phyloP scores from a whole-genome alignment of 2,329 filamentous ascomycete genomes.

The Proliferodiscus dingleyae region DNA sequence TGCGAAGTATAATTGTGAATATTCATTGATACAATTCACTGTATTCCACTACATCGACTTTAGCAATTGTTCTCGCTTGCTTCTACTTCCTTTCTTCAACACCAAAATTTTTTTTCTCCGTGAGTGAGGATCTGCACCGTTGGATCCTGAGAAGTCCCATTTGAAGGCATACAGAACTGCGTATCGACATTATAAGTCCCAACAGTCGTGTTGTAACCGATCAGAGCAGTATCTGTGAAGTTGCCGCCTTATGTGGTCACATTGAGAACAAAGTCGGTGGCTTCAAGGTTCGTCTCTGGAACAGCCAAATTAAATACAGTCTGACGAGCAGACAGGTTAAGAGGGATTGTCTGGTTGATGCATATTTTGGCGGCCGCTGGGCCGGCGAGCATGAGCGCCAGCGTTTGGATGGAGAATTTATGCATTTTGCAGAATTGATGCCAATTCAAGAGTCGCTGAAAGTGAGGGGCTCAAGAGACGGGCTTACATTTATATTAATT shows the following conservation, averaged over 20 bases:
- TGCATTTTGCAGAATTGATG: slow-evolving; percentile 7
- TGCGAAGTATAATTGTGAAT: too few relatives aligned
- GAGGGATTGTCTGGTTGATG: slow-evolving; percentile 50
- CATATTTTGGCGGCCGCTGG: slow-evolving; percentile 32
- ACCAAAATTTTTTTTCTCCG: too few relatives aligned
- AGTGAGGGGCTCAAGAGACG: too few relatives aligned
- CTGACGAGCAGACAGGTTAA: slow-evolving; percentile 50
- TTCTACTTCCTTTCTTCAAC: too few relatives aligned
- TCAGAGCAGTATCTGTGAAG: slow-evolving; percentile 40
- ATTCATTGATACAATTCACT: too few relatives aligned
- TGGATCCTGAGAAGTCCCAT: slow-evolving; percentile 30
- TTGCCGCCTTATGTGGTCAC: slow-evolving; percentile 46
- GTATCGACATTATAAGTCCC: slow-evolving; percentile 54
- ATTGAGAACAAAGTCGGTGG: slow-evolving; percentile 50
- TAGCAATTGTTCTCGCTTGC: too few relatives aligned
- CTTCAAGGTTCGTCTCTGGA: slow-evolving; percentile 49
- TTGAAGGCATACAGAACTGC: slow-evolving; percentile 55
- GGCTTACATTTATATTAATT: too few relatives aligned
- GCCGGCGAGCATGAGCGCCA: slow-evolving; percentile 12
- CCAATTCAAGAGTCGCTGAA: too few relatives aligned
- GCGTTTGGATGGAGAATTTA: slow-evolving; percentile 5
- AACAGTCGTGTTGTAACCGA: slow-evolving; percentile 45
- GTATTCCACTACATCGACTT: too few relatives aligned
- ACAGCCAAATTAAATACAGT: slow-evolving; percentile 46
- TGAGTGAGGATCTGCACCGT: slow-evolving; percentile 47